These are phyloP conservation scores for Penicillium canescens DNA, from an alignment of 495 filamentous ascomycete species.

Conservation along the genomic window DNA sequence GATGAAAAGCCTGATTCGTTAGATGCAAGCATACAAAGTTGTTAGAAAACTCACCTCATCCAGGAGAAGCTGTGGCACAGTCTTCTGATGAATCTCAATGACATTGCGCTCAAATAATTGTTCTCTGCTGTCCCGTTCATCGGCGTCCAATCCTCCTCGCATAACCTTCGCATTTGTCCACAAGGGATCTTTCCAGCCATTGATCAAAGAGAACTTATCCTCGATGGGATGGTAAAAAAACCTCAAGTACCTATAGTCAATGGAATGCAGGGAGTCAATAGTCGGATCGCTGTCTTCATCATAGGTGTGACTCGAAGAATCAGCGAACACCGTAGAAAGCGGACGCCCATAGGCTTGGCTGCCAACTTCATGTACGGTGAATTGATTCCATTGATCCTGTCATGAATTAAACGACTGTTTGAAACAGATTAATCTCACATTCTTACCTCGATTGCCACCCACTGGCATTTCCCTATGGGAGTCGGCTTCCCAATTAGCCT, in stretches of 20 bases:
- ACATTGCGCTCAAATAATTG: slow-evolving; percentile 84
- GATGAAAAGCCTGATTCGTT: slow-evolving; percentile 75
- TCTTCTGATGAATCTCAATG: slow-evolving; percentile 91
- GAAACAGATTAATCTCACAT: neutral
- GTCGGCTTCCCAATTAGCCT: slow-evolving; percentile 67
- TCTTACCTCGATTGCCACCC: slow-evolving; percentile 84
- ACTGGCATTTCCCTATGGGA: slow-evolving; percentile 71
- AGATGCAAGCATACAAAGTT: slow-evolving; percentile 9
- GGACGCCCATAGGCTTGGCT: slow-evolving; percentile 72
- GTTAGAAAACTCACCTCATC: slow-evolving; percentile 69
- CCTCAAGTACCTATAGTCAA: slow-evolving; percentile 92
- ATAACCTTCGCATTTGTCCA: slow-evolving; percentile 80
- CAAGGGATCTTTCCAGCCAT: slow-evolving; percentile 86
- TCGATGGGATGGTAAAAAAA: slow-evolving; percentile 88
- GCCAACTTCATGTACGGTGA: slow-evolving; percentile 67
- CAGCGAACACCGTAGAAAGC: slow-evolving; percentile 84
- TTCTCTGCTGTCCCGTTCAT: slow-evolving; percentile 81
- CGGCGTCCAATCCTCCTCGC: slow-evolving; percentile 82
- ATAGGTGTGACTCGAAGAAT: slow-evolving; percentile 52
- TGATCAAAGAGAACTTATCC: slow-evolving; percentile 83
- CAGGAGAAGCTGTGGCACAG: slow-evolving; percentile 74
- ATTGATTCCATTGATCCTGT: slow-evolving; percentile 92
- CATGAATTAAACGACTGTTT: slow-evolving; percentile 17
- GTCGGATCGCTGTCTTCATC: slow-evolving; percentile 88
- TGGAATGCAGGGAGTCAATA: slow-evolving; percentile 63